Conservation (phyloP, 306 rosid species). For the cucumber (Cucumis sativus) region Cucumber_9930_V3 NC_026661.2:17960001-17960500, state of each 20-base stretch:
- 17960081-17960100: neutral
- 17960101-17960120: neutral
- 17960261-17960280: conserved; percentile 29
- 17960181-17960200: neutral
- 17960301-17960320: conserved; percentile 65
- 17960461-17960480: conserved; percentile 87
- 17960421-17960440: conserved; percentile 65
- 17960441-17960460: conserved; percentile 54
- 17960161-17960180: conserved; percentile 1
- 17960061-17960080: neutral
- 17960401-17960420: conserved; percentile 32
- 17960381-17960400: conserved; percentile 56
- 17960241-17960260: conserved; percentile 8
- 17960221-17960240: neutral
- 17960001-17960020: too few relatives aligned
- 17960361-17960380: conserved; percentile 33
- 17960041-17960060: too few relatives aligned
- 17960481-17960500: conserved; percentile 57
- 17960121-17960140: neutral
- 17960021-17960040: too few relatives aligned
- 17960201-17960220: neutral
- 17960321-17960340: conserved; percentile 73
- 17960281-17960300: conserved; percentile 31
- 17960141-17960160: neutral
- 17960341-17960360: conserved; percentile 71